Conservation (phyloP, 2,329 filamentous ascomycete genomes). For the Pseudogymnoascus sp. region DNA sequence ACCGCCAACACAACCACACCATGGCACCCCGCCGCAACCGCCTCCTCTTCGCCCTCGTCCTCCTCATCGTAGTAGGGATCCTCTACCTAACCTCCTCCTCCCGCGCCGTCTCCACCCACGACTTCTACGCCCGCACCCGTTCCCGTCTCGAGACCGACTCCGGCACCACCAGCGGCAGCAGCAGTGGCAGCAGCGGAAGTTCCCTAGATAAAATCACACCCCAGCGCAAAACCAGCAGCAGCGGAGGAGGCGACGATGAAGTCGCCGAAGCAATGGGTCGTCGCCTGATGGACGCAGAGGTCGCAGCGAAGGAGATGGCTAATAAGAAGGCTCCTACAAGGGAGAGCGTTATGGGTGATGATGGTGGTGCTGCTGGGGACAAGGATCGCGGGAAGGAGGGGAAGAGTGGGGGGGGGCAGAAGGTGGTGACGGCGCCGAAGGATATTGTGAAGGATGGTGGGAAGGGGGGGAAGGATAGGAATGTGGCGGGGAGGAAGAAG, state of each 20-base stretch:
- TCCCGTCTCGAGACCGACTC: slow-evolving; percentile 42
- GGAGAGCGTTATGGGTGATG: slow-evolving; percentile 36
- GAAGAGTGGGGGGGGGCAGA: slow-evolving; percentile 6
- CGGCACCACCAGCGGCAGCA: neutral
- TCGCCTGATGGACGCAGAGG: slow-evolving; percentile 60
- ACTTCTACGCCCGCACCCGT: slow-evolving; percentile 55
- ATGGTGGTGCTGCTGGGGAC: slow-evolving; percentile 19
- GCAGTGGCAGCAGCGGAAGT: neutral
- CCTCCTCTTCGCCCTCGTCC: slow-evolving; percentile 54
- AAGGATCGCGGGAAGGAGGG: slow-evolving; percentile 23
- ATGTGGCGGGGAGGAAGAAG: slow-evolving; percentile 46
- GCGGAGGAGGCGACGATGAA: slow-evolving; percentile 46
- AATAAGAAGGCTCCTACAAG: slow-evolving; percentile 57
- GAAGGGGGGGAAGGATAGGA: slow-evolving; percentile 27
- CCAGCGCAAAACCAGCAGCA: neutral
- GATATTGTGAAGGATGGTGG: slow-evolving; percentile 51
- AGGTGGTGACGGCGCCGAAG: neutral
- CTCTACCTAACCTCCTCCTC: slow-evolving; percentile 63
- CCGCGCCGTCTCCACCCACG: slow-evolving; percentile 42
- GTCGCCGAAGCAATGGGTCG: slow-evolving; percentile 48
- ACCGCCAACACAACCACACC: slow-evolving; percentile 7
- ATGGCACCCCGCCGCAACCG: slow-evolving; percentile 70
- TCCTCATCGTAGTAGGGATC: slow-evolving; percentile 57
- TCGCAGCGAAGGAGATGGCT: slow-evolving; percentile 59
- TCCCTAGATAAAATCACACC: slow-evolving; percentile 12